phyloP scores from a whole-genome alignment of 1,284 basidiomycete genomes.

The Irpex sp. region DNA sequence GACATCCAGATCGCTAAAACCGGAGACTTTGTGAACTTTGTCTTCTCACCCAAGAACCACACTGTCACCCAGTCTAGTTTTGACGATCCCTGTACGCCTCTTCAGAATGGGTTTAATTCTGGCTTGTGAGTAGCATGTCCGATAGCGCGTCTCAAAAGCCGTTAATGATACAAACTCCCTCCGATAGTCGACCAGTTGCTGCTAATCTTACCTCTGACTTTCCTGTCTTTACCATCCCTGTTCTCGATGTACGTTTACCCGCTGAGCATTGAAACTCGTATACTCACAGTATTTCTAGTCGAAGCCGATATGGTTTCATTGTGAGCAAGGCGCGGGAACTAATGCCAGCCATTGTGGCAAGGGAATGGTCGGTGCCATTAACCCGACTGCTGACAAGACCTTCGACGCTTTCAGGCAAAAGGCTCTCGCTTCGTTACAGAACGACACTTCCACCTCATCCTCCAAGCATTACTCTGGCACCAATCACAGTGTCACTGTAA shows the following conservation, averaged over 20 bases:
- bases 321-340: conserved; percentile 9
- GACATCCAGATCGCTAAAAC: conserved; percentile 11
- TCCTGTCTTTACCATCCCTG: conserved; percentile 40
- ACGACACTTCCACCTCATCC: background rate
- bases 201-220: conserved; percentile 35
- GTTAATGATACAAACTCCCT: conserved; percentile 1
- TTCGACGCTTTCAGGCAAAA: conserved; percentile 2
- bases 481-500: conserved; percentile 3
- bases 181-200: conserved; percentile 39
- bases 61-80: conserved; percentile 49
- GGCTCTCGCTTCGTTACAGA: conserved; percentile 4
- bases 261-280: conserved; percentile 6
- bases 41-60: conserved; percentile 42
- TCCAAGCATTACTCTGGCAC: background rate
- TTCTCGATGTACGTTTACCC: conserved; percentile 23
- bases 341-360: conserved; percentile 8
- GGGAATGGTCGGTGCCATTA: conserved; percentile 11
- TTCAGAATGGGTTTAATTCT: conserved; percentile 50
- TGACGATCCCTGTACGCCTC: conserved; percentile 45
- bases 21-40: conserved; percentile 54
- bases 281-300: conserved; percentile 24
- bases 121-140: conserved; percentile 38
- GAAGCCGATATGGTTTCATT: conserved; percentile 10
- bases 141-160: background rate
- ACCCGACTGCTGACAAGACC: background rate